phyloP scores from a whole-genome alignment of 2,329 filamentous ascomycete genomes.

The Stachybotrys elegans region DNA sequence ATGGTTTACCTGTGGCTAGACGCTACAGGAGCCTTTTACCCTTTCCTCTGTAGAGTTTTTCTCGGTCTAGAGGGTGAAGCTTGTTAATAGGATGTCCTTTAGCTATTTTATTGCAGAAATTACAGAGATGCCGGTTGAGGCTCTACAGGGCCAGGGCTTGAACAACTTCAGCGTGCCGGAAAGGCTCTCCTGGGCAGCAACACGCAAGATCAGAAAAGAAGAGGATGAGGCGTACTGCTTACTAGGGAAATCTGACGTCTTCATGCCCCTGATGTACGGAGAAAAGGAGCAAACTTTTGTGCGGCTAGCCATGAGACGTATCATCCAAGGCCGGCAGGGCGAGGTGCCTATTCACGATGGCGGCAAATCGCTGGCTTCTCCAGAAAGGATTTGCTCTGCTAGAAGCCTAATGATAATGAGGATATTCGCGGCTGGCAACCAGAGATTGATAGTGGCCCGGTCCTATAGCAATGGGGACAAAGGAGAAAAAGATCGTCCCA shows the following conservation, averaged over 20 bases:
- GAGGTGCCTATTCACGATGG: too few relatives aligned
- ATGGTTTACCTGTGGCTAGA: background rate
- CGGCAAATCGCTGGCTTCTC: too few relatives aligned
- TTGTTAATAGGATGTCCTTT: background rate
- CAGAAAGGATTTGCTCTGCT: too few relatives aligned
- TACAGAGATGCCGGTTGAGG: background rate
- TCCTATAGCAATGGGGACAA: too few relatives aligned
- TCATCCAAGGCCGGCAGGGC: too few relatives aligned
- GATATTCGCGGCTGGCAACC: too few relatives aligned
- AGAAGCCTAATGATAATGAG: too few relatives aligned
- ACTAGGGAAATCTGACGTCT: background rate
- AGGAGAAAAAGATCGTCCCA: too few relatives aligned
- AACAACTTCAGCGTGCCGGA: background rate
- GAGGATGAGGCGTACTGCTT: conserved; percentile 1
- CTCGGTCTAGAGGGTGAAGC: background rate
- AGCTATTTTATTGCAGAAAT: background rate
- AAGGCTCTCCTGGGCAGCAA: background rate
- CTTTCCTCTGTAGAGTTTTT: background rate
- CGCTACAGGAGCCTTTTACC: background rate
- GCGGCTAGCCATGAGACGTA: too few relatives aligned
- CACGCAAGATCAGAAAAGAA: background rate
- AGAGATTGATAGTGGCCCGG: too few relatives aligned
- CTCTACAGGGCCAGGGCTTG: background rate
- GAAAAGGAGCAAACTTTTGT: background rate
- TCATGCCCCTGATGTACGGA: background rate